Evolutionary conservation across 768 basidiomycete species (phyloP).

Genomic region (Austroboletus eburneus): DNA sequence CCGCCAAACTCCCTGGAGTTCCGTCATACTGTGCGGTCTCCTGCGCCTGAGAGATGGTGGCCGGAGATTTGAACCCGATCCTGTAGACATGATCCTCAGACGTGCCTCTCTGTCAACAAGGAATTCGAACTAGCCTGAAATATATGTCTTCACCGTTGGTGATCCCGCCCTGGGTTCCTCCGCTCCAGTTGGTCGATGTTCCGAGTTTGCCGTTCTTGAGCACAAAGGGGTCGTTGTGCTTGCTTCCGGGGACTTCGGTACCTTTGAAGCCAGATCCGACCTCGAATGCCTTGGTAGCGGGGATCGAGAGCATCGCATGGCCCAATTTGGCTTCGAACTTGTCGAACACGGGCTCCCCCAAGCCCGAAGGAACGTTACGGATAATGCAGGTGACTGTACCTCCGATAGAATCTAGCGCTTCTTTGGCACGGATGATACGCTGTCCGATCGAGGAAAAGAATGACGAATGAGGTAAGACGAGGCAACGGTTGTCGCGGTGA

Average conservation of each 20-base stretch:
- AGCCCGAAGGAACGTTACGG: constrained; percentile 81
- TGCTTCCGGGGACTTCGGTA: constrained; percentile 87
- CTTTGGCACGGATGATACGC: constrained; percentile 94
- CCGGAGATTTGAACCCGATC: constrained; percentile 96
- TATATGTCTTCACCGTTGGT: constrained; percentile 97
- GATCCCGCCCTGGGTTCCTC: constrained; percentile 96
- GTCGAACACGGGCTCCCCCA: constrained; percentile 98
- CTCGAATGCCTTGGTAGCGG: constrained; percentile 97
- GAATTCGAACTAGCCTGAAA: constrained; percentile 64
- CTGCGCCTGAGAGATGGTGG: constrained; percentile 93
- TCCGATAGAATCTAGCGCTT: constrained; percentile 89
- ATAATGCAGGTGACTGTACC: constrained; percentile 98
- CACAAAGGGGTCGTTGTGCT: constrained; percentile 90
- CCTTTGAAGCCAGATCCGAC: constrained; percentile 96
- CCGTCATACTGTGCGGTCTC: constrained; percentile 92
- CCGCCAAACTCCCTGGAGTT: constrained; percentile 79
- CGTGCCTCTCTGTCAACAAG: background rate
- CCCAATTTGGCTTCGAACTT: constrained; percentile 95
- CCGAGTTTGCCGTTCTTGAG: constrained; percentile 67
- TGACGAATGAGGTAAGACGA: constrained; percentile 13
- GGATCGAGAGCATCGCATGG: constrained; percentile 98
- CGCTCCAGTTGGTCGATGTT: constrained; percentile 92
- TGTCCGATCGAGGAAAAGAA: constrained; percentile 28
- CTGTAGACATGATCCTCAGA: constrained; percentile 39
- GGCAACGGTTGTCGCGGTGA: constrained; percentile 31